A percentile compares a stretch with the other conserved stretches of the same genome.
These are phyloP conservation scores for Macrolepiota albuminosa DNA, from an alignment of 768 basidiomycete species.

Conservation along the genomic window DNA sequence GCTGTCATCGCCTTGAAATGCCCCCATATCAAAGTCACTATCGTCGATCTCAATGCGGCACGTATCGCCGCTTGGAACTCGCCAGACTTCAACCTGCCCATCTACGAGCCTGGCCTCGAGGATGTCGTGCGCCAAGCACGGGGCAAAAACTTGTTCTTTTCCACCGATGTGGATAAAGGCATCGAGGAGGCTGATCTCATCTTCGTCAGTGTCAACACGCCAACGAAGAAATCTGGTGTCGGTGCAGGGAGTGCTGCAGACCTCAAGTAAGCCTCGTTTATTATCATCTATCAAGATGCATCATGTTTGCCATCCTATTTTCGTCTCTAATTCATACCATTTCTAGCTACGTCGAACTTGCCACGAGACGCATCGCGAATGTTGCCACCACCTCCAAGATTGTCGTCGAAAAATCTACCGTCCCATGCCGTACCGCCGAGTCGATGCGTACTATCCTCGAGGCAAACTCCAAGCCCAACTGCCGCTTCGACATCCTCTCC, in stretches of 20 bases:
- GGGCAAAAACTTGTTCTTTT: constrained; percentile 96
- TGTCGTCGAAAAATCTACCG: constrained; percentile 98
- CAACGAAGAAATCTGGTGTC: constrained; percentile 96
- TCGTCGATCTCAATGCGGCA: constrained; percentile 94
- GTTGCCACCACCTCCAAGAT: constrained; percentile 92
- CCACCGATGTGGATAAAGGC: constrained; percentile 88
- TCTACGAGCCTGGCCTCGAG: constrained; percentile 96
- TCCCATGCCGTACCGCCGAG: constrained; percentile 97
- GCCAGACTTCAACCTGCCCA: constrained; percentile 78
- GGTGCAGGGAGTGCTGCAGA: constrained; percentile 98
- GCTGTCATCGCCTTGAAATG: constrained; percentile 93
- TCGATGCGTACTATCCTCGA: constrained; percentile 99
- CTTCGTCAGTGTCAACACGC: constrained; percentile 98
- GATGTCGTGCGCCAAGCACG: constrained; percentile 85
- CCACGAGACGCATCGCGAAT: constrained; percentile 92
- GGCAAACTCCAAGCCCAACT: constrained; percentile 90
- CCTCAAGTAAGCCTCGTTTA: constrained; percentile 62
- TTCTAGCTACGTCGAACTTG: constrained; percentile 89
- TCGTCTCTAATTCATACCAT: constrained; percentile 6
- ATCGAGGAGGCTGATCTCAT: constrained; percentile 96
- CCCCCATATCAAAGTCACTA: constrained; percentile 90
- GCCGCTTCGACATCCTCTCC: constrained; percentile 95
- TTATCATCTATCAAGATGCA: neutral
- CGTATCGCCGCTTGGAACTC: constrained; percentile 98
- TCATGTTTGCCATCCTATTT: neutral